These are phyloP conservation scores for Aspergillus eucalypticola DNA, from an alignment of 2,329 filamentous ascomycete species.

Conservation along the genomic window DNA sequence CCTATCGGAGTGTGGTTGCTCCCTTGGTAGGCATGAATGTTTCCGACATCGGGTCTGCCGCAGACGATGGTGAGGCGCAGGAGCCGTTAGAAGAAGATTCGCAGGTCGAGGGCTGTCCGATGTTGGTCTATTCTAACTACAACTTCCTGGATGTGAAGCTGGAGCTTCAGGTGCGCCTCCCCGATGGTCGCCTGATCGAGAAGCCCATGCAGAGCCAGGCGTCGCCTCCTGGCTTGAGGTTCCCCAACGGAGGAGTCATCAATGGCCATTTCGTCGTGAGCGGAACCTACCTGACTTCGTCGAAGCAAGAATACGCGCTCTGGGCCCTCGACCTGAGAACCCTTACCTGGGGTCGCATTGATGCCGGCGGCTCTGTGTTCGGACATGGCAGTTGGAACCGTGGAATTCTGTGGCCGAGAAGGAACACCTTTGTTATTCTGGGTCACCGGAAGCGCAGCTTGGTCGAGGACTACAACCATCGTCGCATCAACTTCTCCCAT, in stretches of 20 bases:
- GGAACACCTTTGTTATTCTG: slow-evolving; percentile 93
- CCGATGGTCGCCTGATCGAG: slow-evolving; percentile 81
- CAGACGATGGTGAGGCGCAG: slow-evolving; percentile 41
- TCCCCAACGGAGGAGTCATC: slow-evolving; percentile 93
- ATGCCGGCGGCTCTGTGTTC: slow-evolving; percentile 91
- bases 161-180: slow-evolving; percentile 82
- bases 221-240: slow-evolving; percentile 87
- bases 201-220: slow-evolving; percentile 80
- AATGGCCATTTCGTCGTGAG: slow-evolving; percentile 97
- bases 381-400: slow-evolving; percentile 98
- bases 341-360: slow-evolving; percentile 91
- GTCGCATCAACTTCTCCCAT: slow-evolving; percentile 95
- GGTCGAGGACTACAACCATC: slow-evolving; percentile 97
- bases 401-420: slow-evolving; percentile 86
- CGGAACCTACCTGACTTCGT: slow-evolving; percentile 94
- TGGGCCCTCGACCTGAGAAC: slow-evolving; percentile 91
- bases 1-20: slow-evolving; percentile 92
- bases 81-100: slow-evolving; percentile 33
- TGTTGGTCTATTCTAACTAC: slow-evolving; percentile 99
- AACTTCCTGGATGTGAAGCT: slow-evolving; percentile 97
- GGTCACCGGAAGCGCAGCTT: slow-evolving; percentile 91
- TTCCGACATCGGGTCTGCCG: slow-evolving; percentile 46
- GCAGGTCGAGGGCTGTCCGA: slow-evolving; percentile 56
- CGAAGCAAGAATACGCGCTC: slow-evolving; percentile 95
- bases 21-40: slow-evolving; percentile 61